Evolutionary conservation across 257 asterid genomes (phyloP), one percentile per base, ranked within the genome.

Genomic region (Solanum pinnatisectum): DNA sequence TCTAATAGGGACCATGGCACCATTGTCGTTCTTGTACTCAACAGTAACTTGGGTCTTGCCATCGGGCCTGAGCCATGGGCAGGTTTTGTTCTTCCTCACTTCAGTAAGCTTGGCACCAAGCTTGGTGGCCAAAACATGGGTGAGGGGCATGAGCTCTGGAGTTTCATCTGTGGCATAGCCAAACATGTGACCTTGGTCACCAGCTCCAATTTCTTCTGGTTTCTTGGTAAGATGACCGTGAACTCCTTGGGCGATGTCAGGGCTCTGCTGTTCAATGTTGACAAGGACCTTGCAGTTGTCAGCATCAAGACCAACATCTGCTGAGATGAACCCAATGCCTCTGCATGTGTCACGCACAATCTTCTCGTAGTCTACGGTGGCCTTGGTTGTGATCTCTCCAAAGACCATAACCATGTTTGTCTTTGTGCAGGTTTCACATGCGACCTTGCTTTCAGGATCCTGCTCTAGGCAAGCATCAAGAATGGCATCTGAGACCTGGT

Each of bases 321-420:
- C 88, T 6, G 98, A 94, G 12, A 72, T 92, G 92, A 95, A 95
- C 23, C 98, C 98, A 30, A 95, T 95, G 39, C 93, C 97, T 65
- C 98, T 92, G 93, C 98, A 95, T 36, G 98, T 95, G 74, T 92
- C 95, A 0, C 98, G 95, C 27, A 94, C 98, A 27, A 95, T 94
- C 92, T 95, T 95, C 91, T 95, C 98, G 39, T 95, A 95, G 91
- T 95, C 67, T 0, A 95, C 94, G 0, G 89, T 88, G 27, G 98
- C 98, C 90, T 94, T 94, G 91, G 98, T 95, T 60, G 98, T 95
- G 91, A 95, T 95, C 92, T 95, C 98, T n/a, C 98, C 98, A 65
- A 95, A 95, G 90, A 94, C 98, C 98, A 95, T 95, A n/a, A 95
- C 98, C 98, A 95, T 95, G 89, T 95, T 94, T 16, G 98, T 95